A percentile compares a stretch with the other conserved stretches of the same genome.
These are phyloP conservation scores for Trichoderma sp. DNA, from an alignment of 2,329 filamentous ascomycete species.

Conservation along the genomic window DNA sequence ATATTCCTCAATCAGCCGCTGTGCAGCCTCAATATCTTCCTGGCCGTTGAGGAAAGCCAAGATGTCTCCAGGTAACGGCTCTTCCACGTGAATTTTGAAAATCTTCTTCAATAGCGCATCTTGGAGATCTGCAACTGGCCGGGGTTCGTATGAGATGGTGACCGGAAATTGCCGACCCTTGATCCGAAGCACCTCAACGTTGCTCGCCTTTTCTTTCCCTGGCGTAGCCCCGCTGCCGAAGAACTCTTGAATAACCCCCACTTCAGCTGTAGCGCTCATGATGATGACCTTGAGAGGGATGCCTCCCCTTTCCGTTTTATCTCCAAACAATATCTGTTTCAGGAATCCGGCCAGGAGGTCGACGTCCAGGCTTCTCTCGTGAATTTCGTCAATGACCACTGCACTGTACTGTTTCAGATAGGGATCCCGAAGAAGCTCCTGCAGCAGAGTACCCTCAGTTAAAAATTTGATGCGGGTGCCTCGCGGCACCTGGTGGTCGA, in stretches of 20 bases:
- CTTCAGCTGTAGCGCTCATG: constrained; percentile 96
- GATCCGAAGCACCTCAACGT: constrained; percentile 60
- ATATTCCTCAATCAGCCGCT: constrained; percentile 79
- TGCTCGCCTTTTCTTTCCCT: constrained; percentile 23
- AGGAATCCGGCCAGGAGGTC: constrained; percentile 89
- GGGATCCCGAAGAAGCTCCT: constrained; percentile 88
- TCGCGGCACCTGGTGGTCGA: constrained; percentile 82
- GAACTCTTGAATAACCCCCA: constrained; percentile 75
- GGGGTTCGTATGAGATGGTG: constrained; percentile 70
- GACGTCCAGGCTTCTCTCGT: constrained; percentile 93
- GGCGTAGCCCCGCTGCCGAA: constrained; percentile 53
- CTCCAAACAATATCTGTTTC: constrained; percentile 68
- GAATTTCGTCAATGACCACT: constrained; percentile 92
- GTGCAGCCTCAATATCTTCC: constrained; percentile 83
- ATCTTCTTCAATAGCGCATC: constrained; percentile 80
- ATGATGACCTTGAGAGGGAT: constrained; percentile 83
- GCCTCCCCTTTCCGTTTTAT: constrained; percentile 66
- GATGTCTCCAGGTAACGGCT: constrained; percentile 91
- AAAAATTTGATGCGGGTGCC: constrained; percentile 89
- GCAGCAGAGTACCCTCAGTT: constrained; percentile 93
- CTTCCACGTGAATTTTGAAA: constrained; percentile 82
- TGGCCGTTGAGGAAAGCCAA: constrained; percentile 91
- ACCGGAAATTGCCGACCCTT: constrained; percentile 88
- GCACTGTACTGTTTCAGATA: constrained; percentile 82
- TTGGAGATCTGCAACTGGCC: constrained; percentile 77